phyloP scores from a whole-genome alignment of 2,329 filamentous ascomycete species.

The Ophiostoma australiae region DNA sequence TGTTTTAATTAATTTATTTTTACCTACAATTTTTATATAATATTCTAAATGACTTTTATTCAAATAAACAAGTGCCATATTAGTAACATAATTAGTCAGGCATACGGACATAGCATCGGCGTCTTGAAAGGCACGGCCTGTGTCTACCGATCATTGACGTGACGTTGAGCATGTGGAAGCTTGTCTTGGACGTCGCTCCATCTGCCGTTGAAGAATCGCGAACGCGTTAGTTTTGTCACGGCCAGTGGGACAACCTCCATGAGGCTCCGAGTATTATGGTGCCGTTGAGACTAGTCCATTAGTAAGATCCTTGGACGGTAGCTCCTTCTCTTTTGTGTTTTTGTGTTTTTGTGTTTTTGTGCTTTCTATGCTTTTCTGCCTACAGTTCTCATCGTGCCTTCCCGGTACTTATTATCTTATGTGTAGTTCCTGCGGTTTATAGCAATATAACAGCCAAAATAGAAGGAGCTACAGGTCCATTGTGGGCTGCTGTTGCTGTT shows the following conservation, averaged over 20 bases:
- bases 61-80: too few relatives aligned
- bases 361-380: neutral
- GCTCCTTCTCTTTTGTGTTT: neutral
- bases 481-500: too few relatives aligned
- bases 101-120: neutral
- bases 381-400: neutral
- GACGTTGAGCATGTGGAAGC: neutral
- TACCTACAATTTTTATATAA: neutral
- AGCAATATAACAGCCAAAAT: neutral
- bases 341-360: too few relatives aligned
- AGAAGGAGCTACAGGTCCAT: neutral
- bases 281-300: neutral
- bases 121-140: neutral
- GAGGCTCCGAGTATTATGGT: too few relatives aligned
- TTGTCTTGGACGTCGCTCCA: neutral
- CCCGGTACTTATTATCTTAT: neutral
- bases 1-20: neutral
- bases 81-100: neutral
- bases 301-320: constrained; percentile 4
- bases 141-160: constrained; percentile 5
- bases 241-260: too few relatives aligned
- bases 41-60: too few relatives aligned
- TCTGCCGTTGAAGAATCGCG: neutral
- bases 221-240: too few relatives aligned
- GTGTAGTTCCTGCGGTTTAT: neutral